Percentiles rank a stretch among this genome's conserved stretches.
Evolutionary conservation across 2,329 filamentous ascomycete genomes (phyloP).

Genomic region (Malbranchea zuffiana): DNA sequence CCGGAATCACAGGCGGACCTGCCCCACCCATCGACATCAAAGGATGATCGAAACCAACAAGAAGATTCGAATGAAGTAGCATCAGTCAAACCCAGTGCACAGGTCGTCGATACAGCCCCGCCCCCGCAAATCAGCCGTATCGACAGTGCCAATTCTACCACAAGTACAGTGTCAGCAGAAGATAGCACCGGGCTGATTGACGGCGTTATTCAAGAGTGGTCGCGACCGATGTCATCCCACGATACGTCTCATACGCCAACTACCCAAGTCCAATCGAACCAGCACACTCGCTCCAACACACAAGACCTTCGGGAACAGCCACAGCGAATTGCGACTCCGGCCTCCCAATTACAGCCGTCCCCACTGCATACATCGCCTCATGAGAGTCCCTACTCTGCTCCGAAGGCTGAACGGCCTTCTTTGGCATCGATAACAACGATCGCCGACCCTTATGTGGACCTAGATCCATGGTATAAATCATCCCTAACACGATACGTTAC

Average conservation of each 20-base stretch:
- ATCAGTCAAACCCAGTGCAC: background rate
- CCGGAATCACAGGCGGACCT: background rate
- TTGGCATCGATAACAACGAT: slow-evolving; percentile 18
- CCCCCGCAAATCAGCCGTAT: slow-evolving; percentile 18
- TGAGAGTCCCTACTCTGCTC: slow-evolving; percentile 1
- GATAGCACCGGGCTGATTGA: slow-evolving; percentile 31
- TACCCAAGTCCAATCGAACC: background rate
- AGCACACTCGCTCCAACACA: background rate
- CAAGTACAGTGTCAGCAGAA: slow-evolving; percentile 19
- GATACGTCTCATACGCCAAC: background rate
- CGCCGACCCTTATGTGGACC: slow-evolving; percentile 40
- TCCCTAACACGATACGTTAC: slow-evolving; percentile 45
- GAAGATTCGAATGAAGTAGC: slow-evolving; percentile 1
- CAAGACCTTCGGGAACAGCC: background rate
- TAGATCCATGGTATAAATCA: slow-evolving; percentile 48
- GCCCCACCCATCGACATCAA: slow-evolving; percentile 2
- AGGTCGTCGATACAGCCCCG: background rate
- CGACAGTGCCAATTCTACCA: slow-evolving; percentile 23
- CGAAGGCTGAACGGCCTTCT: slow-evolving; percentile 7
- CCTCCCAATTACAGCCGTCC: slow-evolving; percentile 8
- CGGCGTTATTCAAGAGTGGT: slow-evolving; percentile 36
- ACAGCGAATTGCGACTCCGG: slow-evolving; percentile 9
- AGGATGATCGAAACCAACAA: background rate
- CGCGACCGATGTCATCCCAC: slow-evolving; percentile 24
- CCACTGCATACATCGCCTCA: slow-evolving; percentile 6